A percentile compares a stretch with the other conserved stretches of the same genome.
Evolutionary conservation across 2,329 filamentous ascomycete species (phyloP).

Genomic region (Trichoderma sp.): DNA sequence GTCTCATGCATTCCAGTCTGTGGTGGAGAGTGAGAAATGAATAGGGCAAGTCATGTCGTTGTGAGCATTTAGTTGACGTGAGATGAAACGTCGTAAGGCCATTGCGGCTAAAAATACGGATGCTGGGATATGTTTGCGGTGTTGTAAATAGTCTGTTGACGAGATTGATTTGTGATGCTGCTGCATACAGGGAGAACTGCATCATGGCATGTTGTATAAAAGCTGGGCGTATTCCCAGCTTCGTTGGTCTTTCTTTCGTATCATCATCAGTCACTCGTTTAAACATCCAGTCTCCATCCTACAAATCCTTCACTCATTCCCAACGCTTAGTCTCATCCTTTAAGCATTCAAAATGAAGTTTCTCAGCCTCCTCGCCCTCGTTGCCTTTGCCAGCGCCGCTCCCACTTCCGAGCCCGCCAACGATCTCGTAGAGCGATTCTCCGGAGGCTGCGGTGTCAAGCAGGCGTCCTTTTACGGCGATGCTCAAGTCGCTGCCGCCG

Average conservation of each 20-base stretch:
- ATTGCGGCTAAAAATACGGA: not conserved
- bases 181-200: not conserved
- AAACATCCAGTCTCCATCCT: not conserved
- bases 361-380: constrained; percentile 35
- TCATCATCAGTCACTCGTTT: not conserved
- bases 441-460: constrained; percentile 34
- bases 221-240: not conserved
- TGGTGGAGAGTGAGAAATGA: not conserved
- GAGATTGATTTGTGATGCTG: not conserved
- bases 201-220: not conserved
- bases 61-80: not conserved
- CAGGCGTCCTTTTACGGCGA: constrained; percentile 32
- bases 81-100: not conserved
- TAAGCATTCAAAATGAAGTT: constrained; percentile 31
- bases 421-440: not conserved
- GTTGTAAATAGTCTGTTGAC: not conserved
- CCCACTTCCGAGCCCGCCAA: constrained; percentile 29
- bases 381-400: constrained; percentile 34
- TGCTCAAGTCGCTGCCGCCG: constrained; percentile 34
- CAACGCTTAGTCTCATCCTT: not conserved
- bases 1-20: not conserved
- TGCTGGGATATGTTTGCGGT: not conserved
- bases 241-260: not conserved
- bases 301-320: not conserved
- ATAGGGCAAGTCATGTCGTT: not conserved